phyloP scores from a whole-genome alignment of 2,329 filamentous ascomycete species.

The Fusarium globosum region DNA sequence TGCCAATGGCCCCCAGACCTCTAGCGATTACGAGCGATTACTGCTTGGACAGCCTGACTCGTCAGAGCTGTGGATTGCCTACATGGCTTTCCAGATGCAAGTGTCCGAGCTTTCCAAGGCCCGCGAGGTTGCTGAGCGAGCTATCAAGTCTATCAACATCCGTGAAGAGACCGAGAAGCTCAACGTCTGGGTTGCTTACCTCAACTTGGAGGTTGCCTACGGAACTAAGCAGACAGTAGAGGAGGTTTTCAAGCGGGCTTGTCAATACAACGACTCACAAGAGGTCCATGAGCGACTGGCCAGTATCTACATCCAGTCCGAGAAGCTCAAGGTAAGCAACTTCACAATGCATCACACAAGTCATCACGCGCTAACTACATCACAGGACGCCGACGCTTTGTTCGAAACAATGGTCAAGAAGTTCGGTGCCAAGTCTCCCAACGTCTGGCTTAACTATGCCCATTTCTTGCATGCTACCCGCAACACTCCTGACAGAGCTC shows the following conservation, averaged over 20 bases:
- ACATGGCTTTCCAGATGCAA: conserved; percentile 99
- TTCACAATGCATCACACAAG: background rate
- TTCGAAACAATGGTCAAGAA: conserved; percentile 91
- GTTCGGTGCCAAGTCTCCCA: conserved; percentile 81
- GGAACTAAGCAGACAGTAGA: conserved; percentile 85
- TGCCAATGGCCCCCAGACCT: conserved; percentile 85
- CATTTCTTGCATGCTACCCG: conserved; percentile 86
- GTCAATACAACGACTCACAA: conserved; percentile 91
- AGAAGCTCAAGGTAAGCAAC: conserved; percentile 79
- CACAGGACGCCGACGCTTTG: conserved; percentile 85
- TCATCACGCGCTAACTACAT: conserved; percentile 43
- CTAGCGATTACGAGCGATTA: conserved; percentile 92
- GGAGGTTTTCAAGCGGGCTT: conserved; percentile 89
- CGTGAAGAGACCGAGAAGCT: conserved; percentile 92
- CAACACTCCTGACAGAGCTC: conserved; percentile 76
- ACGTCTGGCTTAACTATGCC: conserved; percentile 94
- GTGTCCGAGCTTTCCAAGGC: conserved; percentile 90
- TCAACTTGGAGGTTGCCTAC: conserved; percentile 94
- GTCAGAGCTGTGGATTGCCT: conserved; percentile 93
- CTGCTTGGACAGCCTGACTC: conserved; percentile 92
- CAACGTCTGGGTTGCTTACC: conserved; percentile 93
- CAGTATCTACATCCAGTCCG: conserved; percentile 94
- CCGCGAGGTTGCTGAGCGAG: conserved; percentile 88
- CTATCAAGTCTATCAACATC: conserved; percentile 90
- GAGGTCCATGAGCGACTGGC: conserved; percentile 90